Evolutionary conservation across 2,329 filamentous ascomycete genomes (phyloP).

Genomic region (Colletotrichum liaoningense): DNA sequence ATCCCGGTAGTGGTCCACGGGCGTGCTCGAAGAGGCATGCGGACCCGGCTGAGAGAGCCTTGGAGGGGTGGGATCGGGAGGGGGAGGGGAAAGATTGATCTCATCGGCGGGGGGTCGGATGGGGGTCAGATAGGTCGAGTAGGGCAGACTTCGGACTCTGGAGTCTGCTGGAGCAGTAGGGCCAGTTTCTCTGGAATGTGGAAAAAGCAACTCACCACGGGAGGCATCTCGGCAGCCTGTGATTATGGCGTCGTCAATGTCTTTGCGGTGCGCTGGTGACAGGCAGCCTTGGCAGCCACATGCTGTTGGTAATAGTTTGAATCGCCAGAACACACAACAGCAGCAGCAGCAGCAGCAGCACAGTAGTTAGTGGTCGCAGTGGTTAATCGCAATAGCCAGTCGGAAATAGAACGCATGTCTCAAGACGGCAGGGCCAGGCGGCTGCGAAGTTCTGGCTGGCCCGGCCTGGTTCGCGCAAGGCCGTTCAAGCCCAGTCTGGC

Average conservation of each 20-base stretch:
- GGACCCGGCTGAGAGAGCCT: constrained; percentile 12
- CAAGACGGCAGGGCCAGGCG: constrained; percentile 31
- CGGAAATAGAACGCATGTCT: constrained; percentile 13
- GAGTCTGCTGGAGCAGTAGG: too few relatives aligned
- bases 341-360: not conserved
- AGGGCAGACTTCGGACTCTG: not conserved
- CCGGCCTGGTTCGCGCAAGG: not conserved
- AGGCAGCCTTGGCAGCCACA: constrained; percentile 15
- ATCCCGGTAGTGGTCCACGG: constrained; percentile 22
- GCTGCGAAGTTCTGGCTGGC: not conserved
- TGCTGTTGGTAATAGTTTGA: not conserved
- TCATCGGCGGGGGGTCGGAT: not conserved
- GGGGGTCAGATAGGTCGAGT: constrained; percentile 1
- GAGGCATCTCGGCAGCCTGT: not conserved
- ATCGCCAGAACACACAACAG: not conserved
- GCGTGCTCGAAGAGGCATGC: constrained; percentile 28
- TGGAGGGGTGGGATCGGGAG: not conserved
- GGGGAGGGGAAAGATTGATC: not conserved
- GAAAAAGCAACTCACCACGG: constrained; percentile 7
- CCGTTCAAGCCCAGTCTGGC: not conserved
- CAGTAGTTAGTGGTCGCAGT: not conserved
- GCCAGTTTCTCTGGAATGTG: constrained; percentile 10
- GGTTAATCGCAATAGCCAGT: not conserved
- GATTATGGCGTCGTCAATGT: constrained; percentile 1
- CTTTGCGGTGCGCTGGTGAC: not conserved